Evolutionary conservation across 129 eudicot species (phyloP).

Genomic region (Escallonia rubra): DNA sequence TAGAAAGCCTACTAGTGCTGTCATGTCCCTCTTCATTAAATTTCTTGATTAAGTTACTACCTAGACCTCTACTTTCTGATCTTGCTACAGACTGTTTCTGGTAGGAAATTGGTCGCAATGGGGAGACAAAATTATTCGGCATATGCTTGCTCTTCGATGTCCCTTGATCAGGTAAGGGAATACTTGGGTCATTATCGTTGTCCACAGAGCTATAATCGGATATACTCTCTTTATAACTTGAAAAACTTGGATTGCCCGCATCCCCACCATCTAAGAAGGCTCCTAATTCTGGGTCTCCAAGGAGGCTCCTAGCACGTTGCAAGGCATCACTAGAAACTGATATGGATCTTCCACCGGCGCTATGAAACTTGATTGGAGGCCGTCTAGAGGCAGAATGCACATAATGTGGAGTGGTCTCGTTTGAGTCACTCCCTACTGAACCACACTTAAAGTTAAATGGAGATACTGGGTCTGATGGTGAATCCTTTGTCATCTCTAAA

Average conservation of each 20-base stretch:
- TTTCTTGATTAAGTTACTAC: conserved; percentile 61
- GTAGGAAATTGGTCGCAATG: conserved; percentile 36
- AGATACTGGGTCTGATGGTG: conserved; percentile 17
- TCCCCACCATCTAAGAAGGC: conserved; percentile 43
- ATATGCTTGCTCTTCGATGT: conserved; percentile 24
- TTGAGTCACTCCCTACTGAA: conserved; percentile 26
- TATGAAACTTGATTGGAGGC: conserved; percentile 75
- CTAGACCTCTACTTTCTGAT: conserved; percentile 27
- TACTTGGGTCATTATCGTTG: conserved; percentile 20
- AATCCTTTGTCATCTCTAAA: conserved; percentile 17
- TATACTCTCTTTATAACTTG: conserved; percentile 22
- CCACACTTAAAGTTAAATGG: conserved; percentile 24
- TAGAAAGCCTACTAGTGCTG: conserved; percentile 19
- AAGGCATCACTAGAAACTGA: conserved; percentile 85
- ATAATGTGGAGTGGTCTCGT: conserved; percentile 26
- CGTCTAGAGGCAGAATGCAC: conserved; percentile 30
- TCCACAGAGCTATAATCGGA: conserved; percentile 14
- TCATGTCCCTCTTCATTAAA: conserved; percentile 64
- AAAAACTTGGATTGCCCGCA: conserved; percentile 36
- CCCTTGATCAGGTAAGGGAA: conserved; percentile 21
- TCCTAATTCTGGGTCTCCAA: conserved; percentile 79
- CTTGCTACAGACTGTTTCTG: conserved; percentile 31
- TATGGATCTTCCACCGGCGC: conserved; percentile 93
- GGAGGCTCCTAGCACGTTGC: conserved; percentile 82
- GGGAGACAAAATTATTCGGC: conserved; percentile 54